Evolutionary conservation across 768 basidiomycete species (phyloP).

Genomic region (Collybia sp.): DNA sequence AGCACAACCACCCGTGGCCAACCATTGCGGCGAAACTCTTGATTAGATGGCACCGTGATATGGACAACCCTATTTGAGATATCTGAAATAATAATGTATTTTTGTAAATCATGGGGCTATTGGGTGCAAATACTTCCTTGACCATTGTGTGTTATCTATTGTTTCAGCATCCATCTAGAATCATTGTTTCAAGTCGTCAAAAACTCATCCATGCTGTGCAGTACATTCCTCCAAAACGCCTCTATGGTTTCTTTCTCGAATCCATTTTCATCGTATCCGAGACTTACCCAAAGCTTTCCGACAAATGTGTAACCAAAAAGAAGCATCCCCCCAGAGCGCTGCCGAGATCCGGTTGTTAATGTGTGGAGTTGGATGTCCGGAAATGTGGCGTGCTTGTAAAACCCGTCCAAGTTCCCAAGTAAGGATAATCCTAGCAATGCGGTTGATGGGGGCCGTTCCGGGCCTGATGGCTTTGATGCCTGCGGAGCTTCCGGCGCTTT

Average conservation of each 20-base stretch:
- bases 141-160: no score
- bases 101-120: no score
- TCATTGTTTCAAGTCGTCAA: no score
- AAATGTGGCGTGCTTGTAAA: conserved; percentile 66
- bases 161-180: no score
- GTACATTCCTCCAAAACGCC: conserved; percentile 61
- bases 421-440: conserved; percentile 78
- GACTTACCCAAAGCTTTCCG: conserved; percentile 72
- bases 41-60: no score
- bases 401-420: conserved; percentile 80
- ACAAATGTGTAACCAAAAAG: conserved; percentile 79
- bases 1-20: no score
- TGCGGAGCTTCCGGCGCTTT: conserved; percentile 19
- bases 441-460: conserved; percentile 42
- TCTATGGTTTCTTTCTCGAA: conserved; percentile 60
- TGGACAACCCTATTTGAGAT: no score
- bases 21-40: no score
- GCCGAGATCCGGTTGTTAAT: conserved; percentile 81
- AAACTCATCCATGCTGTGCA: conserved; percentile 53
- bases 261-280: conserved; percentile 78
- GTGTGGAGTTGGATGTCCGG: conserved; percentile 59
- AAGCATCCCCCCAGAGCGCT: conserved; percentile 72
- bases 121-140: no score
- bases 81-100: no score
- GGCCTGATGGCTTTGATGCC: conserved; percentile 9